phyloP scores from a whole-genome alignment of 2,329 filamentous ascomycete genomes.

The Aspergillus hiratsukae region DNA sequence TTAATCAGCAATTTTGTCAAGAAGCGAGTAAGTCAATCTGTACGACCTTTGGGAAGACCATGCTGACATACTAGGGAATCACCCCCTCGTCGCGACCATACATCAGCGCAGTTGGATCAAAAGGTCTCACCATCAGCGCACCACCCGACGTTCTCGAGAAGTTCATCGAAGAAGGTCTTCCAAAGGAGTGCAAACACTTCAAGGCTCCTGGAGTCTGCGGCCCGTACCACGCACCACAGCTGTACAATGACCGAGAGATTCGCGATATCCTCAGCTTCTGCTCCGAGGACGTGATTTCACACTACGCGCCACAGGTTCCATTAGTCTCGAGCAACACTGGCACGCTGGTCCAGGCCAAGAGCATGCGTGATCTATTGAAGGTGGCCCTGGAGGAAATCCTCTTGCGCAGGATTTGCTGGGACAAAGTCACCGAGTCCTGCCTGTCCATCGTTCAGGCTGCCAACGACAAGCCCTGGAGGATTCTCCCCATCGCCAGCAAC shows the following conservation, averaged over 20 bases:
- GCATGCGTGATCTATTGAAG: slow-evolving; percentile 29
- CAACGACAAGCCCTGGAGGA: slow-evolving; percentile 13
- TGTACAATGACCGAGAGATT: slow-evolving; percentile 49
- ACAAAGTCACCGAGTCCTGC: slow-evolving; percentile 35
- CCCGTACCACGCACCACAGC: slow-evolving; percentile 56
- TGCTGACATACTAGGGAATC: slow-evolving; percentile 33
- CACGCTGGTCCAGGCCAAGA: slow-evolving; percentile 24
- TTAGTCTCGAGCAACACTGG: slow-evolving; percentile 38
- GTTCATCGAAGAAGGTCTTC: slow-evolving; percentile 48
- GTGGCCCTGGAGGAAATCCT: slow-evolving; percentile 36
- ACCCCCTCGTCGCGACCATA: slow-evolving; percentile 51
- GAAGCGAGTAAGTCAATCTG: slow-evolving; percentile 20
- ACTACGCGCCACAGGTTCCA: slow-evolving; percentile 28
- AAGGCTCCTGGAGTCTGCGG: slow-evolving; percentile 51
- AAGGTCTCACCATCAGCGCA: slow-evolving; percentile 57
- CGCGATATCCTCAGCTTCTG: slow-evolving; percentile 46
- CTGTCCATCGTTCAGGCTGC: slow-evolving; percentile 17
- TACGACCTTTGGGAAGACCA: too few relatives aligned
- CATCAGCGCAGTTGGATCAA: slow-evolving; percentile 56
- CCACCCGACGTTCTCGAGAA: slow-evolving; percentile 51
- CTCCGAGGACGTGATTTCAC: slow-evolving; percentile 24
- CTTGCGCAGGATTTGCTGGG: slow-evolving; percentile 38
- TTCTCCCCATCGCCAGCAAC: slow-evolving; percentile 29
- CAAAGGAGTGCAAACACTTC: slow-evolving; percentile 48
- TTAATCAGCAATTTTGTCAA: slow-evolving; percentile 21